Evolutionary conservation across 257 asterid genomes (phyloP), one percentile per base, ranked within the genome.

Genomic region (Plantago major): DNA sequence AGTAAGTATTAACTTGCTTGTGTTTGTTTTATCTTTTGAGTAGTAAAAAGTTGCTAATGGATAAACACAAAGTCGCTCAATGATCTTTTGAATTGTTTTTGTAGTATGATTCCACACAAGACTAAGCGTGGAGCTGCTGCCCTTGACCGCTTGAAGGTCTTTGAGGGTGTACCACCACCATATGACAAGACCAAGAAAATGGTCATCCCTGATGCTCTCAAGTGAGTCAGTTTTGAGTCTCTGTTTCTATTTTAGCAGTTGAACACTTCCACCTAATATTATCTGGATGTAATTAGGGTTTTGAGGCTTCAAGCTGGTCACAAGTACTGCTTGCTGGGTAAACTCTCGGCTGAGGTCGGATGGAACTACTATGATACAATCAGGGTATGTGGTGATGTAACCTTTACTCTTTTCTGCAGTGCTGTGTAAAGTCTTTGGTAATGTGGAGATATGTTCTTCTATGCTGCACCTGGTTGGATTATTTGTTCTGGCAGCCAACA

Each of bases 101-200:
- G 16, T 57, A 87, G 95, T 62, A 87, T 87, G 95, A 87, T 87
- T 49, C 95, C 95, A 48, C 95, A 87, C 78, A 87, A 87, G 86
- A 84, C 94, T 22, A 87, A 87, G 72, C 76, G 95, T 2, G 95
- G 95, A 38, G 95, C 82, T n/a, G 95, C 95, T 73, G 95, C 95
- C 6, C 90, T 87, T 65, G 90, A 85, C 38, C 84, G 90, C 57
- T 66, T 87, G 88, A 84, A 87, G 82, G 95, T 84, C 33, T 87
- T 47, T 0, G 95, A 87, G 82, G 95, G 94, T 46, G 67, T 87
- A 1, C 95, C 95, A 5, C 84, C 94, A 2, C 95, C 95, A 47
- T 87, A 82, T 70, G 95, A 87, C 81, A 87, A 84, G 76, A 76
- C 66, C 1, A 87, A 87, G 82, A 84, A 85, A 70, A 87, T 87